These are phyloP conservation scores for Hypocrella siamensis DNA, from an alignment of 2,329 filamentous ascomycete genomes.

Conservation along the genomic window DNA sequence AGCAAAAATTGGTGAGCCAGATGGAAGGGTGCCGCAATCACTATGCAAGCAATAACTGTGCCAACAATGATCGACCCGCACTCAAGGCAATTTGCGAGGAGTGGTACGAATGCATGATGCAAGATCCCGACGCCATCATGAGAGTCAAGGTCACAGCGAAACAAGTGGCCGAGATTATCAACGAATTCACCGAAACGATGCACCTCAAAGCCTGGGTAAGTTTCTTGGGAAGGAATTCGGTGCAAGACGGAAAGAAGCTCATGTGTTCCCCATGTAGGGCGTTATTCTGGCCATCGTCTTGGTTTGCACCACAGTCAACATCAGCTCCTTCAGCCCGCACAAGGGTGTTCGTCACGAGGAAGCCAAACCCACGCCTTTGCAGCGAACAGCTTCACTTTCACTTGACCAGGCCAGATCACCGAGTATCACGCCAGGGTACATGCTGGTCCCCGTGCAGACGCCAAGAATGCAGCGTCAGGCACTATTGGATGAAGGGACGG, in stretches of 20 bases:
- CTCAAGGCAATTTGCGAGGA: slow-evolving; percentile 57
- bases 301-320: slow-evolving; percentile 33
- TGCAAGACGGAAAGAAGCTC: not conserved
- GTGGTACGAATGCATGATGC: slow-evolving; percentile 80
- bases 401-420: slow-evolving; percentile 11
- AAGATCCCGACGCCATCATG: slow-evolving; percentile 64
- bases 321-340: slow-evolving; percentile 24
- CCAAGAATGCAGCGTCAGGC: slow-evolving; percentile 26
- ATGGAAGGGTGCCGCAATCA: slow-evolving; percentile 60
- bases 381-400: slow-evolving; percentile 5
- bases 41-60: slow-evolving; percentile 64
- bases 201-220: slow-evolving; percentile 59
- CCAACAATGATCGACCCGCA: slow-evolving; percentile 49
- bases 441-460: slow-evolving; percentile 35
- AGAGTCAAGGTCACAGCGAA: slow-evolving; percentile 68
- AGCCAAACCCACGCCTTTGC: slow-evolving; percentile 3
- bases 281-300: slow-evolving; percentile 35
- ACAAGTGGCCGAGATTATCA: slow-evolving; percentile 84
- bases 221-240: slow-evolving; percentile 1
- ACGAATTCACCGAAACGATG: slow-evolving; percentile 82
- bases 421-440: slow-evolving; percentile 25
- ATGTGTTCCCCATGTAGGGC: slow-evolving; percentile 18
- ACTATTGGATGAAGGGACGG: slow-evolving; percentile 28
- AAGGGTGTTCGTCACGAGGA: slow-evolving; percentile 3
- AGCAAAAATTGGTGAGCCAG: slow-evolving; percentile 52